phyloP scores from a whole-genome alignment of 441 rosid species.

The Syzygium syzygioides region DNA sequence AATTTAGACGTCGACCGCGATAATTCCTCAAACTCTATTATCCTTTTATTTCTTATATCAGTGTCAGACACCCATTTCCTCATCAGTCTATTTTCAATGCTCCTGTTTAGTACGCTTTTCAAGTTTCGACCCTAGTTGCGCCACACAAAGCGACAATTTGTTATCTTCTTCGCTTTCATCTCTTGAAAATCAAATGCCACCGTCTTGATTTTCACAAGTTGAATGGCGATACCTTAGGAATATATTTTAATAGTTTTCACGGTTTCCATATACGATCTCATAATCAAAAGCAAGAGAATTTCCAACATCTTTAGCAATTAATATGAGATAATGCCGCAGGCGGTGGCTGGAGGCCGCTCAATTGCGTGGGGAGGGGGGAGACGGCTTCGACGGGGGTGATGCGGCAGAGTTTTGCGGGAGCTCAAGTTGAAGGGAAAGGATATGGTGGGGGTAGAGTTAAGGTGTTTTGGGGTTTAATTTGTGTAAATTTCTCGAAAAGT shows the following conservation, averaged over 20 bases:
- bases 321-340: not conserved
- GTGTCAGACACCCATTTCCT: not conserved
- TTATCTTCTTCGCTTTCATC: not conserved
- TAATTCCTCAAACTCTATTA: not conserved
- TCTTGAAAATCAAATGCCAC: not conserved
- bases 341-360: not conserved
- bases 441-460: not conserved
- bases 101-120: not conserved
- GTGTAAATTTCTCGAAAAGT: not conserved
- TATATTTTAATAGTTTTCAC: not conserved
- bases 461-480: not conserved
- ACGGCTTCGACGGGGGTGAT: not conserved
- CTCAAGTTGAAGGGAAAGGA: not conserved
- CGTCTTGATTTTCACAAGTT: not conserved
- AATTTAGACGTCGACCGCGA: not conserved
- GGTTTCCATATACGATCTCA: not conserved
- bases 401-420: not conserved
- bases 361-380: not conserved
- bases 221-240: not conserved
- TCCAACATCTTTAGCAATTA: not conserved
- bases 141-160: not conserved
- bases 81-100: too few species aligned
- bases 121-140: not conserved
- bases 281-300: not conserved
- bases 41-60: not conserved